These are phyloP conservation scores for Clonostachys solani DNA, from an alignment of 2,329 filamentous ascomycete species.

Conservation along the genomic window DNA sequence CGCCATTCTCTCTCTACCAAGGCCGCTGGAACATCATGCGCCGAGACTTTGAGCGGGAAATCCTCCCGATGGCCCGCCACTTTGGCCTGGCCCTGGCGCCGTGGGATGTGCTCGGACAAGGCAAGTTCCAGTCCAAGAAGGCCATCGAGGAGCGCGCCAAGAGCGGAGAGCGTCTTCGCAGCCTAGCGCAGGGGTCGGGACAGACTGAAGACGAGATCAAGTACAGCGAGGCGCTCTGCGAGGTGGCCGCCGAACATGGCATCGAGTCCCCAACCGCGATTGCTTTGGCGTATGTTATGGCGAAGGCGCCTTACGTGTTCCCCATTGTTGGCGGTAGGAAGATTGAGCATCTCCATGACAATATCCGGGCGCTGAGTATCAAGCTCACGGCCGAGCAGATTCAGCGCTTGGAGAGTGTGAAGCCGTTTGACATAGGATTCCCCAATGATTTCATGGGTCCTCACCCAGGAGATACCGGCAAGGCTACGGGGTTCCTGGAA, in stretches of 20 bases:
- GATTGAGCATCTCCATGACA: slow-evolving; percentile 36
- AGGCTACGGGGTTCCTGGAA: no score
- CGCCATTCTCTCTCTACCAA: slow-evolving; percentile 17
- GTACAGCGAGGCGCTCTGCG: slow-evolving; percentile 41
- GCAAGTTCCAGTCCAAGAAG: slow-evolving; percentile 24
- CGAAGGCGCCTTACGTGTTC: slow-evolving; percentile 47
- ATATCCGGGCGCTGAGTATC: background rate
- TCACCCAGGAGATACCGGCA: no score
- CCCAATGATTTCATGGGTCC: background rate
- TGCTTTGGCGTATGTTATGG: slow-evolving; percentile 45
- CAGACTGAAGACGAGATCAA: slow-evolving; percentile 18
- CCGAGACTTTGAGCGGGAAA: slow-evolving; percentile 17
- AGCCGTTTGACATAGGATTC: background rate
- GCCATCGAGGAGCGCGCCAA: slow-evolving; percentile 14
- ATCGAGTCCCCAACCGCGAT: slow-evolving; percentile 36
- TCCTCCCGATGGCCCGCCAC: slow-evolving; percentile 16
- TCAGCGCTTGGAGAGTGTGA: background rate
- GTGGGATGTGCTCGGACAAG: slow-evolving; percentile 44
- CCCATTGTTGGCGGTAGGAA: slow-evolving; percentile 49
- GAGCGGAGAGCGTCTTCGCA: slow-evolving; percentile 2
- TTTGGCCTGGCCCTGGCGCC: slow-evolving; percentile 37
- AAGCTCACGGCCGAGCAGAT: background rate
- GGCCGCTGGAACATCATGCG: slow-evolving; percentile 14
- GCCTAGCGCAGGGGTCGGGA: slow-evolving; percentile 1
- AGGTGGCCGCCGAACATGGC: slow-evolving; percentile 19